Evolutionary conservation across 345 rosid genomes (phyloP), one percentile per base, ranked within the genome.

Genomic region (Mallotus nudiflorus): DNA sequence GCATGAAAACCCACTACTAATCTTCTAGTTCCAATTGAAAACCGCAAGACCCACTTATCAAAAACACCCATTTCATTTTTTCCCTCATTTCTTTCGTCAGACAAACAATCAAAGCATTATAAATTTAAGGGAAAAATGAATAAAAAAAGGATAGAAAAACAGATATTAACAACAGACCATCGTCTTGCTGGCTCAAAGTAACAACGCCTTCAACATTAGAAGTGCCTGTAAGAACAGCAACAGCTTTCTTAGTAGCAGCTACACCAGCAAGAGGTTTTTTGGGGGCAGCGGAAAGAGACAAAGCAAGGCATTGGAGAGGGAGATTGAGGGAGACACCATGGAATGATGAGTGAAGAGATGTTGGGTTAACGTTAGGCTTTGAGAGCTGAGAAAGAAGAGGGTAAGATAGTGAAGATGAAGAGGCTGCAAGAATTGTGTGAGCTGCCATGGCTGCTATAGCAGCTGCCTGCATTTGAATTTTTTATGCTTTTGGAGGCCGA

Each of bases 161-260:
- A 66, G n/a, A 50, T 4, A n/a, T n/a, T n/a, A n/a, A 19, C 22
- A 61, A 72, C 78, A 10, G 35, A 91, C 98, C 97, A 70, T 62
- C 82, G 57, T 78, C 87, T 6, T 87, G 97, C 74, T 95, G 99
- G 42, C 86, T 78, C 87, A 95, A 78, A 56, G 88, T 85, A 75
- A 84, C 89, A 62, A 92, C 96, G 72, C 99, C 99, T 85, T 95
- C 90, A 19, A 89, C 99, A 49, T 63, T 62, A 63, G 98, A 91
- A 55, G 48, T 80, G 12, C 99, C 97, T 77, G 83, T 91, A 48
- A 95, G 88, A n/a, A 92, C 97, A 9, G 93, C 97, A 0, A 95
- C 97, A 18, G 96, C 97, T 66, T 95, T 91, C 78, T 92, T 91
- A 42, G 88, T 50, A 59, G 85, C 89, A 55, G 92, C 89, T 11